Conservation (phyloP, 257 asterid species). For the Solanum stenotomum region DNA sequence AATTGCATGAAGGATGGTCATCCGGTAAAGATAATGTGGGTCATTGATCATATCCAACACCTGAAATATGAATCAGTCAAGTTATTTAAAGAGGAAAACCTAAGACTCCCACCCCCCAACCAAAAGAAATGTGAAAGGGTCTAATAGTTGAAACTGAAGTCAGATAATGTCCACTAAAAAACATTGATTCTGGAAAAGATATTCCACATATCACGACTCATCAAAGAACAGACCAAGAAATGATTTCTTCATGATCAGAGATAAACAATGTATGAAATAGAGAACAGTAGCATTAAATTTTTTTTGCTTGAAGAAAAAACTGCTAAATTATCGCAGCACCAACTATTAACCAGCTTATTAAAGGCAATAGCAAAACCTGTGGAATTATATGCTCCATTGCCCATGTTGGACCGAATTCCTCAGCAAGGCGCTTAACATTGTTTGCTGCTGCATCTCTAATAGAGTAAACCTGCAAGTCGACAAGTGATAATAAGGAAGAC, state of each 20-base stretch:
- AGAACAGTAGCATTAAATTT: neutral
- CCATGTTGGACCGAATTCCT: conserved; percentile 92
- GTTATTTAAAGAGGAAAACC: neutral
- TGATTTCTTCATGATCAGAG: neutral
- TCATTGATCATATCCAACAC: conserved; percentile 47
- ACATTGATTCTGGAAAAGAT: neutral
- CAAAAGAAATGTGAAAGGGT: neutral
- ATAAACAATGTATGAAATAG: neutral
- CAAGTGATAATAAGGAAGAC: neutral
- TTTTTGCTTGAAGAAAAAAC: neutral
- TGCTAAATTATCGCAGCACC: neutral
- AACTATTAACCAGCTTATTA: neutral
- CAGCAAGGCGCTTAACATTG: conserved; percentile 75
- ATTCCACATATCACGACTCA: neutral
- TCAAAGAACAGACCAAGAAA: neutral
- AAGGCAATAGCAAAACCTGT: conserved; percentile 37
- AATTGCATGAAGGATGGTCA: conserved; percentile 46
- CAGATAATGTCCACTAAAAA: neutral
- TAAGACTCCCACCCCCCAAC: neutral
- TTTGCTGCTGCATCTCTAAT: conserved; percentile 85
- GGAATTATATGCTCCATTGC: conserved; percentile 92
- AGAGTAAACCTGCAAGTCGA: conserved; percentile 49
- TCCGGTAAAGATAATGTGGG: conserved; percentile 50
- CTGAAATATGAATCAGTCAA: conserved; percentile 10
- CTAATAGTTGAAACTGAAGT: neutral